Base-by-base conservation (phyloP, 331 rosid species). In the Acacia pycnantha region DNA sequence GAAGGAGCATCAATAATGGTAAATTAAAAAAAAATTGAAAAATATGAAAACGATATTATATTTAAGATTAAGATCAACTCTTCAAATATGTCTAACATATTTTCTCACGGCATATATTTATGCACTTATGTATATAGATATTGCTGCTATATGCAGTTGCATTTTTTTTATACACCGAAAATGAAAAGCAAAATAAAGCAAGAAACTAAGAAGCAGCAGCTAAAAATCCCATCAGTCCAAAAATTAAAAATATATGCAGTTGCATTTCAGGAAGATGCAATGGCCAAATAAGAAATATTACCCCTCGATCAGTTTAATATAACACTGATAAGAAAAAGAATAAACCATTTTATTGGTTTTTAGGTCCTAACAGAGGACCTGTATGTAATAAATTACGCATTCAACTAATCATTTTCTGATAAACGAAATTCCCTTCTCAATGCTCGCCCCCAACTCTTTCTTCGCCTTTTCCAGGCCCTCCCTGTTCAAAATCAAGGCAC, bases 391-490 rank as follows among this genome's bases (percentile, higher is more conserved):
- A 65, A 53, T 24, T 19, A 35, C 35, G 73, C 44, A 27, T 51
- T 53, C 70, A 80, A 9, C 33, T 59, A 53, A n/a, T 89, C 90
- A 92, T 82, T 92, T 86, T 78, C 87, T 88, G 88, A 84, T 70
- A 84, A 93, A 93, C 53, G 94, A 89, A 80, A 93, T 81, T 31
- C 98, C 98, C 83, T 93, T 95, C 88, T 89, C 89, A 74, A 95
- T 89, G 88, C 97, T 95, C 70, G 80, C 41, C 66, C 87, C 90
- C 73, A 95, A 79, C 88, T 95, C 98, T 74, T 91, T 90, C 92
- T 93, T 95, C 21, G 97, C 97, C 90, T 92, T 95, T 86, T 93
- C 98, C 89, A 95, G 87, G 74, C 92, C 89, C 70, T 73, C 84
- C 91, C 98, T 95, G 91, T 90, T 58, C 13, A 68, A 24, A 22